Evolutionary conservation across 441 rosid species (phyloP).

Genomic region (Corymbia citriodora): DNA sequence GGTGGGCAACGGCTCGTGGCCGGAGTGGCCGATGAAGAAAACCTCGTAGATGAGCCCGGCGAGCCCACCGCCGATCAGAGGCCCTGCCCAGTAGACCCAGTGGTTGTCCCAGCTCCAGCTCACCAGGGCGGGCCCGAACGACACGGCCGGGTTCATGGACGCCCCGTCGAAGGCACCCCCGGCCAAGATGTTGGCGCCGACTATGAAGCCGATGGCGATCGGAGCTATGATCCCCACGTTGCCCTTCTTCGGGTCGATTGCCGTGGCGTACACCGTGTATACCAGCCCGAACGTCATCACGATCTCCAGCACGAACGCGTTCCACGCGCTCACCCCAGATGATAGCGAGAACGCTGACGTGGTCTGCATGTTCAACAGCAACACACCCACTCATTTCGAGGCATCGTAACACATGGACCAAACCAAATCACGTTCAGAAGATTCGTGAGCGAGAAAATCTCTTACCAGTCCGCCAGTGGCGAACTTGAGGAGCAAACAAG

Average conservation of each 20-base stretch:
- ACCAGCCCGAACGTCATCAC: conserved; percentile 21
- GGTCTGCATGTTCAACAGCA: neutral
- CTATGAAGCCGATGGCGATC: conserved; percentile 15
- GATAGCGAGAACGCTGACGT: conserved; percentile 17
- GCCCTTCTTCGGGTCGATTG: conserved; percentile 18
- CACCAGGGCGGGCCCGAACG: conserved; percentile 18
- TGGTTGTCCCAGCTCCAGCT: conserved; percentile 19
- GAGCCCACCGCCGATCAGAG: conserved; percentile 15
- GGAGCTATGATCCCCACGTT: conserved; percentile 12
- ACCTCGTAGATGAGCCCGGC: conserved; percentile 15
- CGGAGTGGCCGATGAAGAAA: conserved; percentile 8
- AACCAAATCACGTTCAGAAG: neutral
- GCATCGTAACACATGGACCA: neutral
- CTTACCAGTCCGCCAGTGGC: conserved; percentile 19
- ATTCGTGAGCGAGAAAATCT: neutral
- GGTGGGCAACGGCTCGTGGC: conserved; percentile 15
- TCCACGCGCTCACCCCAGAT: conserved; percentile 11
- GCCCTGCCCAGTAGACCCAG: conserved; percentile 21
- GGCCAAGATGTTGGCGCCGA: conserved; percentile 16
- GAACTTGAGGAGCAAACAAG: conserved; percentile 18
- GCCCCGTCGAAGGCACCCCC: conserved; percentile 19
- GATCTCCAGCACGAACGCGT: conserved; percentile 18
- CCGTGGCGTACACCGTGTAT: conserved; percentile 22
- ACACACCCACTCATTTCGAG: neutral
- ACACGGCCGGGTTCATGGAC: conserved; percentile 21